phyloP scores from a whole-genome alignment of 805 yeast genomes.

The Wickerhamomyces silvicola region DNA sequence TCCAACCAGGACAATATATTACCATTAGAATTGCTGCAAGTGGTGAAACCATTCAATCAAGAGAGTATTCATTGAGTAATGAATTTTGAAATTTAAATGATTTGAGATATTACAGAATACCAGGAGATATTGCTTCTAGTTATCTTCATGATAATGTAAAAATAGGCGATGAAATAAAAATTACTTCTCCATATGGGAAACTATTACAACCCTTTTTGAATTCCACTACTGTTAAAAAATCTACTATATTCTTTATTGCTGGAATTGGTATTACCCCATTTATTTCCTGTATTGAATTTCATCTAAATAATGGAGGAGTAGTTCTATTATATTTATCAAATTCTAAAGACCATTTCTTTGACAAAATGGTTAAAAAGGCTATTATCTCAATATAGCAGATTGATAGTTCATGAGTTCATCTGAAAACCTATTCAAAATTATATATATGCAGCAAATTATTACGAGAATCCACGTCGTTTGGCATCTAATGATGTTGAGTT shows the following conservation, averaged over 20 bases:
- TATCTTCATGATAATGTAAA: slow-evolving; percentile 40
- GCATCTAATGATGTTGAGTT: slow-evolving; percentile 2
- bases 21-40: slow-evolving; percentile 30
- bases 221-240: slow-evolving; percentile 11
- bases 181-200: slow-evolving; percentile 58
- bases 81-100: slow-evolving; percentile 19
- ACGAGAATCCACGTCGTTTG: slow-evolving; percentile 5
- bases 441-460: slow-evolving; percentile 2
- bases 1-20: slow-evolving; percentile 35
- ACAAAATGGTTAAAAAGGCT: slow-evolving; percentile 10
- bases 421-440: slow-evolving; percentile 1
- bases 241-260: slow-evolving; percentile 43
- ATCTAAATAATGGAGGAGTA: slow-evolving; percentile 9
- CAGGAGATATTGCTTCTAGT: slow-evolving; percentile 44
- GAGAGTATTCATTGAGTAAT: slow-evolving; percentile 56
- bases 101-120: slow-evolving; percentile 37
- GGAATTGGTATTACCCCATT: slow-evolving; percentile 70
- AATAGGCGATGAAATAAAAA: slow-evolving; percentile 41
- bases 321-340: slow-evolving; percentile 14
- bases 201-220: slow-evolving; percentile 28
- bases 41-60: slow-evolving; percentile 36
- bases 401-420: slow-evolving; percentile 11
- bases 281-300: slow-evolving; percentile 41
- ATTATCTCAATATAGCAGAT: slow-evolving; percentile 5
- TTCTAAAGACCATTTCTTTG: slow-evolving; percentile 4